Evolutionary conservation across 768 basidiomycete genomes (phyloP).

Genomic region (Trametopsis cervina): DNA sequence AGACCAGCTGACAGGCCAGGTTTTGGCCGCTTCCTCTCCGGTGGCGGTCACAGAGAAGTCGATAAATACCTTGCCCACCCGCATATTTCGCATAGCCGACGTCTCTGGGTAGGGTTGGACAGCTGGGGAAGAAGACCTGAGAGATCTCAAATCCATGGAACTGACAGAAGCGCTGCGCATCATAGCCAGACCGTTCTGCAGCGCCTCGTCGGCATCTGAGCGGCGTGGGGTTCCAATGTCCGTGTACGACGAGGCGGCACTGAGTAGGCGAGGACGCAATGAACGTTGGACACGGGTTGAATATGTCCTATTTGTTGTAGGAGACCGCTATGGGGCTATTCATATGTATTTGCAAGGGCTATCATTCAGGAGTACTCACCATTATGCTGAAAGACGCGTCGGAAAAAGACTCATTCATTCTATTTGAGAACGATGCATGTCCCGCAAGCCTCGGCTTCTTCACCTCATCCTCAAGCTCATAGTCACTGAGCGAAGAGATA

Average conservation of each 20-base stretch:
- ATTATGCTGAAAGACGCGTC: background rate
- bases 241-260: constrained; percentile 1
- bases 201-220: background rate
- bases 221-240: constrained; percentile 1
- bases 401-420: background rate
- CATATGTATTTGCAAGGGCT: background rate
- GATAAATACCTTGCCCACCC: constrained; percentile 10
- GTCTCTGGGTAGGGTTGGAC: constrained; percentile 6
- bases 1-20: constrained; percentile 35
- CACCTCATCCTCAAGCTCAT: background rate
- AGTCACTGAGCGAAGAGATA: background rate
- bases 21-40: constrained; percentile 6
- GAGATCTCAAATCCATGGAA: background rate
- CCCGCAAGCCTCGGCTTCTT: constrained; percentile 3
- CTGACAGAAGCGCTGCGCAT: constrained; percentile 3
- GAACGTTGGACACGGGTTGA: background rate
- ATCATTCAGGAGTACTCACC: background rate
- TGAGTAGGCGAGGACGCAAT: background rate
- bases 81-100: constrained; percentile 9
- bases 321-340: background rate
- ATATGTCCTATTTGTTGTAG: background rate
- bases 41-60: constrained; percentile 13
- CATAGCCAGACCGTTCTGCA: constrained; percentile 1
- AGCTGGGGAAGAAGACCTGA: constrained; percentile 11
- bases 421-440: background rate